Base-by-base conservation (phyloP, 768 basidiomycete genomes). In the Mycena rebaudengoi region DNA sequence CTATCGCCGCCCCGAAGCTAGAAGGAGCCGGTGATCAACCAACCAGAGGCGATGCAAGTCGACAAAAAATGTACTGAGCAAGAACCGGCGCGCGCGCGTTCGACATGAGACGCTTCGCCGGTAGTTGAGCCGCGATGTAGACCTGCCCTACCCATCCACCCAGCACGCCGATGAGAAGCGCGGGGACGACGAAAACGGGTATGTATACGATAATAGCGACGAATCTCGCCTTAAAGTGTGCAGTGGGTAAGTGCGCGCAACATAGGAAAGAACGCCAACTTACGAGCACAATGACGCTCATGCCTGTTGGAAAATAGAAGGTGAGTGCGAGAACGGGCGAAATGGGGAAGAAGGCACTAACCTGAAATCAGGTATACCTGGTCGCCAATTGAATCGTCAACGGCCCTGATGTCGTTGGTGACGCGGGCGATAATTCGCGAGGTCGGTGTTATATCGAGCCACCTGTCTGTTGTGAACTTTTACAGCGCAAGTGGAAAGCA, bases 371-470 rank as follows among this genome's bases (percentile, higher is more conserved):
- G 69, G 66, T 60, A 71, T 3, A 82, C 66, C 25, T 64, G 65
- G 28, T 65, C 64, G 1, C 77, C 54, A 11, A 83, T 68, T 0
- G 74, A 65, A 0, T 75, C 73, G 70, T 94, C 92, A 35, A 94
- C 80, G 66, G 75, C 71, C 30, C 85, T 78, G 32, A 91, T 88
- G 69, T 91, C 90, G 55, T 89, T 85, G 1, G 90, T 91, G 70
- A 86, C 86, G 52, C 90, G 82, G 26, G 87, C 78, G 46, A 91
- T 84, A 48, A 92, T 85, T 5, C 90, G 84, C 28, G 81, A 78
- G 3, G 76, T 73, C 6, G 83, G 81, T 3, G 83, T 84, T 20
- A 79, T 76, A 63, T 81, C 80, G 32, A 84, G 79, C 79, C 78
- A 89, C 71, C 89, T 85, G 12, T 18, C n/a, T n/a, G n/a, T n/a